Base-by-base conservation (phyloP, 495 filamentous ascomycete genomes). In the Trypethelium eluteriae region DNA sequence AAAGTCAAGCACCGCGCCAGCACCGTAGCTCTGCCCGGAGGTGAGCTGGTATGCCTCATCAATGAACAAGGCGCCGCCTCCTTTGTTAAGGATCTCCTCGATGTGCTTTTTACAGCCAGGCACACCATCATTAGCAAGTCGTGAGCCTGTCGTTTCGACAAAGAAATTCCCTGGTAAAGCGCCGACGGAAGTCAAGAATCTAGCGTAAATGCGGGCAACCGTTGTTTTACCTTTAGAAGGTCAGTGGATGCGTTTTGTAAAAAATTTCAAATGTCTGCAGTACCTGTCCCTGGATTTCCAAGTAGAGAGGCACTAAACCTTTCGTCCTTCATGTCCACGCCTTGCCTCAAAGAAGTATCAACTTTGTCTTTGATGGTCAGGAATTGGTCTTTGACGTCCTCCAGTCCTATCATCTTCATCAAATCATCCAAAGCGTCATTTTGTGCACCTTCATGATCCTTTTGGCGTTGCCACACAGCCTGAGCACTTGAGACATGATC, bases 241-340 rank as follows among this genome's bases (percentile, higher is more conserved):
- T 44, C 14, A 62, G 36, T 59, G 18, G 47, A 34, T 38, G 34
- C 16, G 9, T 38, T 62, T 61, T 36, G 39, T 38, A 2, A 9
- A 41, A 9, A 41, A 7, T 39, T 57, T 44, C 10, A 57, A 34
- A 39, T 14, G 61, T 5, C 18, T 14, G 11, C 39, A 63, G 65
- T 76, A 85, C 89, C 90, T 63, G 89, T 93, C 9, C 90, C 90
- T 0, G 91, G 91, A 74, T 93, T 95, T 0, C 91, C 90, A 0
- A 91, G 79, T 12, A 95, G 78, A 0, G 82, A 82, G 1, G 82
- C 79, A 18, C 86, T 83, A 67, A 89, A 87, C 14, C 90, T 77
- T 66, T 91, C 85, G 0, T 75, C 70, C 36, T 78, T 80, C 3
- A 90, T 71, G 61, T 86, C 79, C 0, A 80, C 73, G 1, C 76